phyloP scores from a whole-genome alignment of 169 alveolate genomes.

The Plasmodium vinckei region DNA sequence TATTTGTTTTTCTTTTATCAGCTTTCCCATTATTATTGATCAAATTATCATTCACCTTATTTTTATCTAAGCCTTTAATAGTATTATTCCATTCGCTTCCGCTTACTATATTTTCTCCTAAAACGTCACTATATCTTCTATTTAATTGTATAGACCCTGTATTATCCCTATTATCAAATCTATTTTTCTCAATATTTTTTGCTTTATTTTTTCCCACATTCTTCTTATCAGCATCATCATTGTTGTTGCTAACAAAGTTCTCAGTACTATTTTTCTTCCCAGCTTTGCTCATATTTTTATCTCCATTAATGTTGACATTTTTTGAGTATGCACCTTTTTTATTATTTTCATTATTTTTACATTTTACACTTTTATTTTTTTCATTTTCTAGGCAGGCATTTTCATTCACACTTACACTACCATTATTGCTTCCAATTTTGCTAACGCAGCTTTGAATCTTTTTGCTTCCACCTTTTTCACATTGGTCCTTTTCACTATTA shows the following conservation, averaged over 20 bases:
- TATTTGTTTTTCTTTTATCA: slow-evolving; percentile 6
- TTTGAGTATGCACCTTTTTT: slow-evolving; percentile 2
- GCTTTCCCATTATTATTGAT: not conserved
- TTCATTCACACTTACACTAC: not conserved
- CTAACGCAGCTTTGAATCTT: slow-evolving; percentile 12
- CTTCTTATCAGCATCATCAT: not conserved
- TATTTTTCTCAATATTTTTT: not conserved
- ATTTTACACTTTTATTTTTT: slow-evolving; percentile 30
- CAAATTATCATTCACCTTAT: not conserved
- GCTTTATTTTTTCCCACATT: not conserved
- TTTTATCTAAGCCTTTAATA: not conserved
- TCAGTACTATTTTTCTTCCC: slow-evolving; percentile 5
- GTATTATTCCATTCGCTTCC: not conserved
- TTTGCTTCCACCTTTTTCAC: slow-evolving; percentile 34
- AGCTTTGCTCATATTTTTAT: slow-evolving; percentile 7
- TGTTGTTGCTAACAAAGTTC: slow-evolving; percentile 5
- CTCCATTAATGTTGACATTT: not conserved
- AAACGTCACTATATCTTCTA: not conserved
- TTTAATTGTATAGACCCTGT: not conserved
- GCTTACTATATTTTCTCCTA: not conserved
- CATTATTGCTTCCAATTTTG: not conserved
- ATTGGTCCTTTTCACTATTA: slow-evolving; percentile 41
- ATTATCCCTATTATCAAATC: not conserved
- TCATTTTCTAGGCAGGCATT: slow-evolving; percentile 16
- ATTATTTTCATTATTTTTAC: slow-evolving; percentile 30